A percentile compares a stretch with the other conserved stretches of the same genome.
Conservation (phyloP, 78 protist species). For the Reticulomyxa filosa region DNA sequence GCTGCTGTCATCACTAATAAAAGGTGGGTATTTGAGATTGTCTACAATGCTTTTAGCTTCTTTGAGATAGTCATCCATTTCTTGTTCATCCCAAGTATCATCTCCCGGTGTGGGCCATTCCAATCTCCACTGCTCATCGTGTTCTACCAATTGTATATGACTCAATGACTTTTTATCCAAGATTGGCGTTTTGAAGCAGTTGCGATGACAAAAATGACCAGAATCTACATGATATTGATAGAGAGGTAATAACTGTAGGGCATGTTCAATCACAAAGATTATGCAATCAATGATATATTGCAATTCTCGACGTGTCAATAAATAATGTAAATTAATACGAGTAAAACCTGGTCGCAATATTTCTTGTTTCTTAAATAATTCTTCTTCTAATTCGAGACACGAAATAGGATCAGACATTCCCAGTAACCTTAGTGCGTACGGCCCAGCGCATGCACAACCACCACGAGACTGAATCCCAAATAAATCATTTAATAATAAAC, state of each 20-base stretch:
- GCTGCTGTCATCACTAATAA: no score
- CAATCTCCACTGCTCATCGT: no score
- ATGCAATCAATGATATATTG: slow-evolving; percentile 28
- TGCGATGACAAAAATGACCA: no score
- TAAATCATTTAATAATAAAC: slow-evolving; percentile 64
- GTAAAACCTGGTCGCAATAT: slow-evolving; percentile 29
- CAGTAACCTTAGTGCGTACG: slow-evolving; percentile 47
- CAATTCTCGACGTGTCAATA: slow-evolving; percentile 1
- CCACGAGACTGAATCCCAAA: slow-evolving; percentile 65
- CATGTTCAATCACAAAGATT: slow-evolving; percentile 32
- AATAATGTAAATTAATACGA: slow-evolving; percentile 18
- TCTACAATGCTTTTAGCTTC: no score
- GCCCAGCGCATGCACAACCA: slow-evolving; percentile 85
- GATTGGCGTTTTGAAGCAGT: no score
- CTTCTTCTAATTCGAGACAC: not conserved
- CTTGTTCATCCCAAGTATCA: no score
- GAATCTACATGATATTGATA: no score
- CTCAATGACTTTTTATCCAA: no score
- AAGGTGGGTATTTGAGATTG: no score
- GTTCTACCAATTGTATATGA: no score
- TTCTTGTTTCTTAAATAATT: slow-evolving; percentile 9
- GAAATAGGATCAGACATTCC: slow-evolving; percentile 22
- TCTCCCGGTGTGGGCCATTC: no score
- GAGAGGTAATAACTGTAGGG: slow-evolving; percentile 39
- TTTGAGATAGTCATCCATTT: no score